Base-by-base conservation (phyloP, 2,329 filamentous ascomycete genomes). In the Podosphaera xanthii region DNA sequence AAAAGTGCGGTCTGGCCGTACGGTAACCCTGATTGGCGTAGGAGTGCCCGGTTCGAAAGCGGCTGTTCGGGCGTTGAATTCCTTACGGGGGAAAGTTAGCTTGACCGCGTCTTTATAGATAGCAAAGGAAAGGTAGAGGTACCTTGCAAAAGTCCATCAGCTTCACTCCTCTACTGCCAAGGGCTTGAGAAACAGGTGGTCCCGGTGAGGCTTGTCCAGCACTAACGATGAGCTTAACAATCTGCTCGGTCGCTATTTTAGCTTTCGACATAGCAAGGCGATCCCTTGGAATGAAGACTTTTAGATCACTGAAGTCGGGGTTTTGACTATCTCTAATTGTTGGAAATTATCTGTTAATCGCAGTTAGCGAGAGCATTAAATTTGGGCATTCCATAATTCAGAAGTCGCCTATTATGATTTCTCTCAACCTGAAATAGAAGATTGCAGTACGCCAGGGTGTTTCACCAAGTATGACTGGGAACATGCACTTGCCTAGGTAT, bases 111-210 rank as follows among this genome's bases (percentile, higher is more conserved):
- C n/a, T 31, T 62, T 44, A 61, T 57, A 58, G 31, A 38, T 52
- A 55, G 46, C 38, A 35, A n/a, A 14, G 34, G 55, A 40, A 30
- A 42, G 58, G 34, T 33, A 12, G 22, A 59, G 69, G 60, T 71
- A 94, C 91, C 79, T 97, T 97, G 82, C 92, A 97, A 72, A 97
- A 98, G 74, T 98, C 92, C 84, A 98, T 98, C 60, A 87, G 94
- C 77, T 98, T 98, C 63, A 98, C 86, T 77, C 92, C 92, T 76
- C 96, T 97, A 71, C 84, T 91, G 74, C 92, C 92, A 64, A 98
- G 79, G 59, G 92, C 92, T 60, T 92, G 92, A 76, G 92, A 92
- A 68, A 98, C 90, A 3, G 92, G 92, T 40, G 92, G 92, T 73
- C 89, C 94, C 36, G 92, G 92, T 68, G 84, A 91, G 61, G 92